Percentiles rank a stretch among this genome's conserved stretches.
These are phyloP conservation scores for Blastocystis sp. DNA, from an alignment of 352 stramenopile genomes.

Conservation along the genomic window DNA sequence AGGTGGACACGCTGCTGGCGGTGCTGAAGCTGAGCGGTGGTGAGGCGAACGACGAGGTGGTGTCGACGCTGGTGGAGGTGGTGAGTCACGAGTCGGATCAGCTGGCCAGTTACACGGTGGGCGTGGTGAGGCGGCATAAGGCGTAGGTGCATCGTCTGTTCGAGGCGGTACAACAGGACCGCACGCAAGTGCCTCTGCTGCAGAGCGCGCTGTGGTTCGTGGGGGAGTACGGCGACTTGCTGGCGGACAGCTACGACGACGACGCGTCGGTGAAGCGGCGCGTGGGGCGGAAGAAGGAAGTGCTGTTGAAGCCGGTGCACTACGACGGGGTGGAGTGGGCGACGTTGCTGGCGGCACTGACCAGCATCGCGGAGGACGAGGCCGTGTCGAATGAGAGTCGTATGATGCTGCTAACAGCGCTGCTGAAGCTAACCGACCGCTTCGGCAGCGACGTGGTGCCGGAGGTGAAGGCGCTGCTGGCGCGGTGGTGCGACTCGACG, in stretches of 20 bases:
- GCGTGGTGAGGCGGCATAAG: slow-evolving; percentile 73
- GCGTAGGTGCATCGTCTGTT: slow-evolving; percentile 96
- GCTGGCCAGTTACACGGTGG: slow-evolving; percentile 73
- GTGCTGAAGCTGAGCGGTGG: slow-evolving; percentile 96
- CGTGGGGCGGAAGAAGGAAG: slow-evolving; percentile 25
- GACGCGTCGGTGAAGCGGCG: slow-evolving; percentile 42
- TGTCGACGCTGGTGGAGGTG: slow-evolving; percentile 88
- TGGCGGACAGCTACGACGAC: slow-evolving; percentile 77
- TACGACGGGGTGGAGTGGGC: background rate
- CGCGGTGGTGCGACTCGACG: slow-evolving; percentile 83
- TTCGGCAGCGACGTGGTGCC: slow-evolving; percentile 77
- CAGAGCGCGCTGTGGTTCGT: slow-evolving; percentile 96
- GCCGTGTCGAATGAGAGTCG: slow-evolving; percentile 75
- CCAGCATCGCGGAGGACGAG: slow-evolving; percentile 80
- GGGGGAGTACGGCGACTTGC: slow-evolving; percentile 89
- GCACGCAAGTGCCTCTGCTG: slow-evolving; percentile 86
- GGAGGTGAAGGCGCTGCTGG: slow-evolving; percentile 78
- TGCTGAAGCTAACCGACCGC: slow-evolving; percentile 86
- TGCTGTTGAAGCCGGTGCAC: slow-evolving; percentile 32
- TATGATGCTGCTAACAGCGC: slow-evolving; percentile 65
- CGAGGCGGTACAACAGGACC: slow-evolving; percentile 88
- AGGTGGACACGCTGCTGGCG: slow-evolving; percentile 94
- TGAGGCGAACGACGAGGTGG: slow-evolving; percentile 86
- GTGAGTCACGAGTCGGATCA: slow-evolving; percentile 82
- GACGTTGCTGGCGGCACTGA: slow-evolving; percentile 71